These are phyloP conservation scores for Adiantum capillusveneris DNA, from an alignment of 75 land plant genomes.

Conservation along the genomic window DNA sequence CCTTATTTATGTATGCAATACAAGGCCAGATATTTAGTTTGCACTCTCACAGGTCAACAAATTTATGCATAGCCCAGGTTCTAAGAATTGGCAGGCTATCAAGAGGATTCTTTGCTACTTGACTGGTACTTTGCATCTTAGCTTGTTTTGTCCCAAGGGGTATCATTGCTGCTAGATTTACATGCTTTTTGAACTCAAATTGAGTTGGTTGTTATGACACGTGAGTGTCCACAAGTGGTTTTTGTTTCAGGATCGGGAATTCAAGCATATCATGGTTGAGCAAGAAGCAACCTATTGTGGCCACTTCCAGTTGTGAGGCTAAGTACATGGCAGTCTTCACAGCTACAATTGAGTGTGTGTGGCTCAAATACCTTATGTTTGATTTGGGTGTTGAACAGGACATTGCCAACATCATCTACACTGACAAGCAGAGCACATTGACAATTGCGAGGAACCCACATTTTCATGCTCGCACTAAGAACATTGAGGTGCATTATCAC, in stretches of 20 bases:
- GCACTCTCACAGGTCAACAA: too few species aligned
- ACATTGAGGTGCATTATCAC: neutral
- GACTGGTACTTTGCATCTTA: too few species aligned
- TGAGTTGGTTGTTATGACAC: slow-evolving; percentile 7
- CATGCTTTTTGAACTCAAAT: neutral
- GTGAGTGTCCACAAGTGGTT: slow-evolving; percentile 7
- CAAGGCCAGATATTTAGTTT: too few species aligned
- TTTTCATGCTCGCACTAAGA: slow-evolving; percentile 11
- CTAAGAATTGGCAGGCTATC: too few species aligned
- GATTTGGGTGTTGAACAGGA: slow-evolving; percentile 2
- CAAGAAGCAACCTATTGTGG: slow-evolving; percentile 6
- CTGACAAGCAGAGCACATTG: neutral
- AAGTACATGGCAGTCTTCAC: neutral
- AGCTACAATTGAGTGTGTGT: slow-evolving; percentile 6
- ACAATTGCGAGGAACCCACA: slow-evolving; percentile 10
- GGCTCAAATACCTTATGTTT: neutral
- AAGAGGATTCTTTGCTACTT: too few species aligned
- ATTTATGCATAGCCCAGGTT: too few species aligned
- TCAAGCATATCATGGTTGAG: slow-evolving; percentile 3
- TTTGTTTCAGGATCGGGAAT: neutral
- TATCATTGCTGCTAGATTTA: too few species aligned
- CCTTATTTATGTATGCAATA: too few species aligned
- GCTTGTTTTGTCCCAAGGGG: too few species aligned
- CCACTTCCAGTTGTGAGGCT: slow-evolving; percentile 5
- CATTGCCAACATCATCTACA: neutral